Base-by-base conservation (phyloP, 306 rosid species). In the Notholithocarpus densiflorus region DNA sequence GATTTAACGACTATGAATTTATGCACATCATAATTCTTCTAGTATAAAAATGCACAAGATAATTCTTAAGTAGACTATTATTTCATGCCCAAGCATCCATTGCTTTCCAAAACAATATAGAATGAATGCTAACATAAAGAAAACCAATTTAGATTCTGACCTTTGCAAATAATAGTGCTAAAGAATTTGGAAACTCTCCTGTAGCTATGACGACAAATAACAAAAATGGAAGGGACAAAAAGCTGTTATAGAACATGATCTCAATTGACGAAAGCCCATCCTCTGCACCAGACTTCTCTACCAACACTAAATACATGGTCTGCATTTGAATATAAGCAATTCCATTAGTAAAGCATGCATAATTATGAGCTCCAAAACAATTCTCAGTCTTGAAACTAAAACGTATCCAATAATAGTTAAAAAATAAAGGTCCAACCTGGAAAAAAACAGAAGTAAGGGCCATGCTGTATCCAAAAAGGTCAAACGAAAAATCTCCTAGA, bases 301-400 rank as follows among this genome's bases (percentile, higher is more conserved):
- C 98, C 84, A 95, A 82, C 71, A 93, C 92, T 72, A 95, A 96
- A 90, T 91, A 95, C 99, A 95, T 95, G 82, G 98, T 95, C 99
- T 93, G 93, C 82, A 80, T 56, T 54, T 20, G 26, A 68, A 72
- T 19, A 74, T 60, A 85, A 48, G 82, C 34, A 83, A 72, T 61
- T 71, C 14, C 27, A 70, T 89, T 73, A 84, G 83, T 62, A 72
- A 76, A 74, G 77, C 45, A 62, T 66, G 72, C 59, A 68, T 56
- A 62, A 73, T 51, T 59, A 74, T 23, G 20, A 66, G 71, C 51
- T 68, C 72, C 26, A 34, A n/a, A 68, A 7, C 3, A 32, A 68
- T 68, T 14, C 23, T 0, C 52, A 23, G 17, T 71, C 20, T 19
- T 10, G 45, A 48, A 34, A 70, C 18, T 45, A 64, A 6, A 2